These are phyloP conservation scores for Botryotinia convoluta DNA, from an alignment of 2,329 filamentous ascomycete genomes.

Conservation along the genomic window DNA sequence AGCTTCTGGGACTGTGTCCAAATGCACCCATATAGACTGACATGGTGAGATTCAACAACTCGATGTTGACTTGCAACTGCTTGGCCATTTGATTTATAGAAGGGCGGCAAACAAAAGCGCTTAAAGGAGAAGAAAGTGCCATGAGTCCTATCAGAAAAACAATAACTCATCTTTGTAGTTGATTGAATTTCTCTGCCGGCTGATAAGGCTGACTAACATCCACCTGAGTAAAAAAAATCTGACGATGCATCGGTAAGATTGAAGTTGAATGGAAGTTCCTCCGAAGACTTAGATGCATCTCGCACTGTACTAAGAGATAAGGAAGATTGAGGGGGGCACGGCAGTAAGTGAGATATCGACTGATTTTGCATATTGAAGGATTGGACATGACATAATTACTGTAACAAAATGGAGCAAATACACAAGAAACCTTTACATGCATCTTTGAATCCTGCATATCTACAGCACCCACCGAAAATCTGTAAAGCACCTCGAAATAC, in stretches of 20 bases:
- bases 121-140: neutral
- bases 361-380: neutral
- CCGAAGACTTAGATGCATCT: neutral
- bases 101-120: neutral
- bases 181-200: neutral
- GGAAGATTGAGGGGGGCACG: neutral
- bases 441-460: neutral
- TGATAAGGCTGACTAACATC: neutral
- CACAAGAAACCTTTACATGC: neutral
- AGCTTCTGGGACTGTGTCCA: conserved; percentile 41
- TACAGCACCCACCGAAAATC: neutral
- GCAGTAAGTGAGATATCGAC: neutral
- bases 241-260: neutral
- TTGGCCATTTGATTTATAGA: too few relatives aligned
- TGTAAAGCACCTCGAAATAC: neutral
- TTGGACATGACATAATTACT: neutral
- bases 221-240: too few relatives aligned
- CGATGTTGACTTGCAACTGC: neutral
- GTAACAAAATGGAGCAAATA: neutral
- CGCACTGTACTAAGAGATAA: neutral
- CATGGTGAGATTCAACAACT: conserved; percentile 19
- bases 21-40: conserved; percentile 41
- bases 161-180: neutral
- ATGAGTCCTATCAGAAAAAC: neutral
- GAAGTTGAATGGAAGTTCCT: too few relatives aligned